Evolutionary conservation across 2,329 filamentous ascomycete species (phyloP), one percentile per base, ranked within the genome.

Genomic region (Dactylellina haptotyla): DNA sequence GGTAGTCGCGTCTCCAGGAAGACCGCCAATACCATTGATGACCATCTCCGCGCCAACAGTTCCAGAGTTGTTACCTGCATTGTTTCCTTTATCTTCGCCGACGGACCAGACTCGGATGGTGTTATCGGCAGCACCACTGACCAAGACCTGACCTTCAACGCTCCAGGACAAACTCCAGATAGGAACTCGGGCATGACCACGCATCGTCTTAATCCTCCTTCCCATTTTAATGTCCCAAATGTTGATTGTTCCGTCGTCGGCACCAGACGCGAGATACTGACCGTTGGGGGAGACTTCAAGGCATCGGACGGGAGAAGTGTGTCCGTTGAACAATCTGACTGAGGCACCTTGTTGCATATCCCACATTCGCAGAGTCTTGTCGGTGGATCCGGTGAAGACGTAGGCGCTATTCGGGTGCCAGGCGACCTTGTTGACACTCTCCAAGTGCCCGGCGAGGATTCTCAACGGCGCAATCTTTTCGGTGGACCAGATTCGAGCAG

Each of bases 361-460:
- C 95, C 95, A 99, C 94, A 99, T 98, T 28, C 95, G 89, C 32
- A 98, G 91, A 0, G 93, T 95, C 81, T 94, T 94, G 81, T 99
- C 93, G 76, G 91, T 91, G 10, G 92, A 96, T 2, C 91, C 93
- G 0, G 95, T 97, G 81, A 99, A 97, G 46, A 97, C 84, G 78
- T 98, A 99, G 4, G 90, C 88, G 16, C 92, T 92, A 79, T 99
- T 99, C 0, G 94, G 92, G 78, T 99, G 95, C 88, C 95, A 99
- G 12, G 90, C 85, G n/a, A 97, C 85, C 45, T 89, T 88, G 57
- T 96, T 96, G n/a, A 97, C 91, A 77, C 92, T 90, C 18, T 93
- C 92, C 77, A 98, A 93, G 79, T 99, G 95, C 0, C 95, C 95
- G 1, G 94, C 91, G 75, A 97, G 89, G 53, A 98, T 87, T 45